phyloP scores from a whole-genome alignment of 2,329 filamentous ascomycete species.

The Colletotrichum spinosum region DNA sequence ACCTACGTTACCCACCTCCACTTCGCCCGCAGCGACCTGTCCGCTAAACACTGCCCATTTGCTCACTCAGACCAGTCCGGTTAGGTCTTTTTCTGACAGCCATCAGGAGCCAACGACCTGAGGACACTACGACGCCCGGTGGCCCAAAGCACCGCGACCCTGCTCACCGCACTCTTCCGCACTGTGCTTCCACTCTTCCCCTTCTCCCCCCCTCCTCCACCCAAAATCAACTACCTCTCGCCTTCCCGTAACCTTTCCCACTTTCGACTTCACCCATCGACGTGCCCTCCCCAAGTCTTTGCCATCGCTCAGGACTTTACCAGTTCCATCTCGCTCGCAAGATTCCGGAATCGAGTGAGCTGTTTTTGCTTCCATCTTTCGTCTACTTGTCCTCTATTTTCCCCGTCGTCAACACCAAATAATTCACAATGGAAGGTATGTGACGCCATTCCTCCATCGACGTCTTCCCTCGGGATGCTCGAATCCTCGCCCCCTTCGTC shows the following conservation, averaged over 20 bases:
- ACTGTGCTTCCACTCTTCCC: slow-evolving; percentile 38
- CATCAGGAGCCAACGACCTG: slow-evolving; percentile 14
- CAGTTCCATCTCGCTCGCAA: slow-evolving; percentile 37
- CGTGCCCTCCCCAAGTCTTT: slow-evolving; percentile 38
- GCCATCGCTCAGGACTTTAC: slow-evolving; percentile 38
- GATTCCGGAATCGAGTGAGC: slow-evolving; percentile 39
- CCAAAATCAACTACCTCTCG: slow-evolving; percentile 38
- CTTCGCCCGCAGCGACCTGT: neutral
- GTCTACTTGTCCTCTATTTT: slow-evolving; percentile 27
- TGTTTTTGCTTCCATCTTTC: slow-evolving; percentile 29
- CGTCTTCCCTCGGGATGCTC: slow-evolving; percentile 15
- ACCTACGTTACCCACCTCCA: slow-evolving; percentile 27
- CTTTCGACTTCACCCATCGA: slow-evolving; percentile 39
- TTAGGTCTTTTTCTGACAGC: slow-evolving; percentile 38
- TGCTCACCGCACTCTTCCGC: slow-evolving; percentile 29
- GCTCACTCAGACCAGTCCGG: slow-evolving; percentile 35
- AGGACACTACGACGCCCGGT: slow-evolving; percentile 20
- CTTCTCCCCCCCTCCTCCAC: slow-evolving; percentile 40
- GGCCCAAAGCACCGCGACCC: slow-evolving; percentile 1
- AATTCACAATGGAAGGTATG: slow-evolving; percentile 41
- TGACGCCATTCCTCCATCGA: slow-evolving; percentile 32
- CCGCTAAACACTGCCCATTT: slow-evolving; percentile 22
- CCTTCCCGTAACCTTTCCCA: slow-evolving; percentile 39
- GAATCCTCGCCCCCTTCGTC: slow-evolving; percentile 22
- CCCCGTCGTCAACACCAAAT: slow-evolving; percentile 37